A percentile compares a stretch with the other conserved stretches of the same genome.
Evolutionary conservation across 2,329 filamentous ascomycete genomes (phyloP).

Genomic region (Ophiostoma piceae): DNA sequence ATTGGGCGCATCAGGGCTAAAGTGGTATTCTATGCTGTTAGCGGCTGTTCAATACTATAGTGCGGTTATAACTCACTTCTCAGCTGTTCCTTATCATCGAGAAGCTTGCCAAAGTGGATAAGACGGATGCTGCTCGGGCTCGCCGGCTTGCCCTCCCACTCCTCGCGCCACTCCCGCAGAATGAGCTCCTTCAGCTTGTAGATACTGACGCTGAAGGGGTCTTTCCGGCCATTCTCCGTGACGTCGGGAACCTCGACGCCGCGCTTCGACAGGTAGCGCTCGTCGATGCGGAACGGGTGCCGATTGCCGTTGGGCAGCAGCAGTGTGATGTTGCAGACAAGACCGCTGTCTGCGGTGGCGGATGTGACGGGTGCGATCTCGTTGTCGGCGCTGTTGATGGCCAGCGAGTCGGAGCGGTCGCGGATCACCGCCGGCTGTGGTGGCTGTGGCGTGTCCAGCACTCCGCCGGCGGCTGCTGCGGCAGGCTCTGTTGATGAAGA

Average conservation of each 20-base stretch:
- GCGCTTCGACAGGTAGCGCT: constrained; percentile 75
- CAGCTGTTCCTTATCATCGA: constrained; percentile 81
- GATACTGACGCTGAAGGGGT: constrained; percentile 85
- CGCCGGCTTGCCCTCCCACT: constrained; percentile 83
- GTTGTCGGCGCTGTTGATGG: constrained; percentile 14
- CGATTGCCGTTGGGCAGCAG: constrained; percentile 74
- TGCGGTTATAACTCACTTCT: constrained; percentile 57
- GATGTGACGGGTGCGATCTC: constrained; percentile 17
- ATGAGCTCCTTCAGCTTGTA: constrained; percentile 94
- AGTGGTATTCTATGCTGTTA: constrained; percentile 63
- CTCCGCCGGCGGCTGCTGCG: neutral
- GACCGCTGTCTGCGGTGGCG: neutral
- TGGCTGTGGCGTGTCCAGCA: constrained; percentile 17
- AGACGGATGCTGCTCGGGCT: constrained; percentile 85
- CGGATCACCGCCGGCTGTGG: constrained; percentile 25
- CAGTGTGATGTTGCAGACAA: constrained; percentile 66
- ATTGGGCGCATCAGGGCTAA: constrained; percentile 68
- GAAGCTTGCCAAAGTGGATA: constrained; percentile 84
- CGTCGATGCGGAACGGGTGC: constrained; percentile 86
- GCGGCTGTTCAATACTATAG: neutral
- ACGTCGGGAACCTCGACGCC: constrained; percentile 69
- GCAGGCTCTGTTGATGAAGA: neutral
- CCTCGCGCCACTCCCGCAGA: constrained; percentile 82
- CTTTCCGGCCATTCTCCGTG: constrained; percentile 54
- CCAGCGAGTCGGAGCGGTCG: constrained; percentile 27